These are phyloP conservation scores for Erysiphe neolycopersici DNA, from an alignment of 2,329 filamentous ascomycete species.

Conservation along the genomic window DNA sequence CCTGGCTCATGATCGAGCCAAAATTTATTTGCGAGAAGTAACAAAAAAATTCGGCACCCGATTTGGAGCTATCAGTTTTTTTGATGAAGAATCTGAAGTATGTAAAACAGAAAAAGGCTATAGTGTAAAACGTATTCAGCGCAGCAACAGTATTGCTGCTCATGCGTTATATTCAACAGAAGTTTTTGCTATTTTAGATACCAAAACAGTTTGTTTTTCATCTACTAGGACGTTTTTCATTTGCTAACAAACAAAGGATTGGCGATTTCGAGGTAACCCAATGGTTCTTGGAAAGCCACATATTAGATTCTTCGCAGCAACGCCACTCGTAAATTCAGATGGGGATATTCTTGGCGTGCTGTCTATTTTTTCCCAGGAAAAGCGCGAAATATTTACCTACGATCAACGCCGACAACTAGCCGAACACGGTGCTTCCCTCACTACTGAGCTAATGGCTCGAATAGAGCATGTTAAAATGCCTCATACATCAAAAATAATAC, in stretches of 20 bases:
- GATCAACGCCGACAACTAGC: not conserved
- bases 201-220: constrained; percentile 1
- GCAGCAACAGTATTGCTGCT: constrained; percentile 14
- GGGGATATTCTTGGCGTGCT: not conserved
- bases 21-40: constrained; percentile 6
- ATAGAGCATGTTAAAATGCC: not conserved
- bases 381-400: not conserved
- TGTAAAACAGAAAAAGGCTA: constrained; percentile 13
- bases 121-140: constrained; percentile 7
- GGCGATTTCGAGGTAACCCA: not conserved
- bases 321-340: not conserved
- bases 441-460: not conserved
- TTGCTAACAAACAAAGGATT: not conserved
- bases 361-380: not conserved
- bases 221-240: not conserved
- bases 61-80: constrained; percentile 14
- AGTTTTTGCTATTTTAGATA: constrained; percentile 14
- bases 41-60: constrained; percentile 10
- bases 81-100: constrained; percentile 12
- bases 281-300: not conserved
- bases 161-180: constrained; percentile 15
- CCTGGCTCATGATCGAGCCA: constrained; percentile 5
- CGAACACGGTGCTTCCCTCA: not conserved
- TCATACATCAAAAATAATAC: not conserved
- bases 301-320: not conserved